phyloP scores from a whole-genome alignment of 805 yeast genomes.

The Candida taoyuanica region DNA sequence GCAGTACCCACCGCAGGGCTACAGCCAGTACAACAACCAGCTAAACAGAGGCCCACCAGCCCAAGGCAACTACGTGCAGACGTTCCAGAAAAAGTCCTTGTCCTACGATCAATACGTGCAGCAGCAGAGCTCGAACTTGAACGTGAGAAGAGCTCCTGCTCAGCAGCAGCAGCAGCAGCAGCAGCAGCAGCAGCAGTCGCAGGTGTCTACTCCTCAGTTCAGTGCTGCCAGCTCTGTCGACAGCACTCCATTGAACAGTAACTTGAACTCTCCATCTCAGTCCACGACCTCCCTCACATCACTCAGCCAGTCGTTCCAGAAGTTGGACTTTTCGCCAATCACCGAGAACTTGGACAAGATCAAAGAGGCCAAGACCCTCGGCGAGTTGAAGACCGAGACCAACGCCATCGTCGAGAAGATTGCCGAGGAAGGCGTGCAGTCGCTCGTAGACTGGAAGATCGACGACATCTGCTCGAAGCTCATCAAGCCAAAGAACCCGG shows the following conservation, averaged over 20 bases:
- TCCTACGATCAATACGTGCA: constrained; percentile 24
- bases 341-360: constrained; percentile 51
- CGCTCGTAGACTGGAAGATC: constrained; percentile 62
- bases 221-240: constrained; percentile 18
- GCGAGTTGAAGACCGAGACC: constrained; percentile 33
- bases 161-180: not conserved
- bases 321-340: constrained; percentile 62
- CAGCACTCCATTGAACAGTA: constrained; percentile 24
- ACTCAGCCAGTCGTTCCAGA: constrained; percentile 63
- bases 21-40: constrained; percentile 3
- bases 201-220: constrained; percentile 1
- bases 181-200: not conserved
- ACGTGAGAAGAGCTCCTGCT: constrained; percentile 16
- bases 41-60: constrained; percentile 6
- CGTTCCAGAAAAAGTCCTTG: constrained; percentile 21
- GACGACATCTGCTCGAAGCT: constrained; percentile 59
- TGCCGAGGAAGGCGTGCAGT: constrained; percentile 37
- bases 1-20: constrained; percentile 7
- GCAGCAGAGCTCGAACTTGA: constrained; percentile 15
- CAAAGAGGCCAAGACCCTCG: constrained; percentile 33
- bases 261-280: constrained; percentile 37
- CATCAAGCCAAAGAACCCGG: constrained; percentile 66
- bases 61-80: constrained; percentile 1
- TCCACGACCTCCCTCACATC: constrained; percentile 74
- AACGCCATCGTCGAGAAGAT: constrained; percentile 44